A percentile compares a stretch with the other conserved stretches of the same genome.
These are phyloP conservation scores for Colletotrichum melonis DNA, from an alignment of 2,329 filamentous ascomycete genomes.

Conservation along the genomic window DNA sequence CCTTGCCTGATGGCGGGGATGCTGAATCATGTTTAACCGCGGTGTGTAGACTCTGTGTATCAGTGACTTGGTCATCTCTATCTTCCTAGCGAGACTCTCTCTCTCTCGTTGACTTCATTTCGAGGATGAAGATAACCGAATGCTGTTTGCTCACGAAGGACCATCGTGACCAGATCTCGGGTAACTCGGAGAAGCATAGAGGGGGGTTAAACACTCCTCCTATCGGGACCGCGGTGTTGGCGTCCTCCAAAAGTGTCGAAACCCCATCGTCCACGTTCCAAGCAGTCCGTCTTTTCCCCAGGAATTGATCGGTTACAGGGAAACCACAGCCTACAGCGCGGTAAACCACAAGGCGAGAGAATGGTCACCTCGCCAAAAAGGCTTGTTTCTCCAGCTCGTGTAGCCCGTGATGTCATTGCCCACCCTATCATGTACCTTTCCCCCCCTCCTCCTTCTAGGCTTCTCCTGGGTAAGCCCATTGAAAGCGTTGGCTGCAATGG, in stretches of 20 bases:
- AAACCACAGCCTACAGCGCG: not conserved
- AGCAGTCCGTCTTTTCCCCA: not conserved
- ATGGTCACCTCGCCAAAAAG: constrained; percentile 5
- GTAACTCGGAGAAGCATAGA: not conserved
- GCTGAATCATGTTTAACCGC: constrained; percentile 27
- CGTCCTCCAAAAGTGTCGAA: not conserved
- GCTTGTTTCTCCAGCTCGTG: constrained; percentile 25
- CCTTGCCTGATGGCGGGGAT: not conserved
- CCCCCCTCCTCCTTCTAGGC: not conserved
- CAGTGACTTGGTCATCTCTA: not conserved
- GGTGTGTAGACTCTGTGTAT: not conserved
- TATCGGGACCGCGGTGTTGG: not conserved
- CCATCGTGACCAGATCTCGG: not conserved
- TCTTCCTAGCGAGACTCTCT: not conserved
- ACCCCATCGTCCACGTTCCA: not conserved
- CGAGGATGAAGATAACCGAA: not conserved
- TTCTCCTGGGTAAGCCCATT: not conserved
- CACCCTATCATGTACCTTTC: not conserved
- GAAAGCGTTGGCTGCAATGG: not conserved
- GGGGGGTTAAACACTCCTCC: not conserved
- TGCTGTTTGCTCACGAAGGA: not conserved
- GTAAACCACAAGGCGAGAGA: not conserved
- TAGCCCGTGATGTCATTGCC: constrained; percentile 23
- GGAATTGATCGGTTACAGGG: not conserved
- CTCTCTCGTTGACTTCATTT: not conserved